These are phyloP conservation scores for Irpex sp. DNA, from an alignment of 1,284 basidiomycete genomes.

Conservation along the genomic window DNA sequence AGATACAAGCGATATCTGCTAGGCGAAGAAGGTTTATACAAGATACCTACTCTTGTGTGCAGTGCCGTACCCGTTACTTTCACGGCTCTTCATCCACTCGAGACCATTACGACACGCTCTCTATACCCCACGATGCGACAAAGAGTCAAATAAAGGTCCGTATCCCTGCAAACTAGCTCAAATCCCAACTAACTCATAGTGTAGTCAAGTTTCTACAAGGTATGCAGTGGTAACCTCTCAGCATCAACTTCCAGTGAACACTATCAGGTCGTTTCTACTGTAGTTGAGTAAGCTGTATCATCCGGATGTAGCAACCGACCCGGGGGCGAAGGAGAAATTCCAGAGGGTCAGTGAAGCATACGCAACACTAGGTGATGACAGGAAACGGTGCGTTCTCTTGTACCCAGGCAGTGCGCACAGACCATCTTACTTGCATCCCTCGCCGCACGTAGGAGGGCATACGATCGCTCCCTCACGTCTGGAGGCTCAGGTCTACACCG, in stretches of 20 bases:
- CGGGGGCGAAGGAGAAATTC: slow-evolving; percentile 37
- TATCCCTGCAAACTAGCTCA: neutral
- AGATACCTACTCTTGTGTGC: neutral
- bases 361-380: slow-evolving; percentile 41
- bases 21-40: neutral
- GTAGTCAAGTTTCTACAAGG: slow-evolving; percentile 47
- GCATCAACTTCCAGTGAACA: neutral
- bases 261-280: slow-evolving; percentile 3
- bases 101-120: slow-evolving; percentile 41
- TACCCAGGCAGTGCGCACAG: neutral
- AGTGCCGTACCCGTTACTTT: neutral
- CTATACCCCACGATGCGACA: slow-evolving; percentile 37
- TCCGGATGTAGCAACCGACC: slow-evolving; percentile 42
- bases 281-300: slow-evolving; percentile 50
- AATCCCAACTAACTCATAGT: neutral
- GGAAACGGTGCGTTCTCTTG: slow-evolving; percentile 36
- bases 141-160: slow-evolving; percentile 45
- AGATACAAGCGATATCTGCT: neutral
- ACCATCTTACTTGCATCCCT: neutral
- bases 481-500: slow-evolving; percentile 3
- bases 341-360: slow-evolving; percentile 49
- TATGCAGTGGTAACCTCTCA: slow-evolving; percentile 17
- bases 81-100: slow-evolving; percentile 7
- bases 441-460: slow-evolving; percentile 27
- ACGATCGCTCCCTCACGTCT: slow-evolving; percentile 24